These are phyloP conservation scores for Excoecaria agallocha DNA, from an alignment of 345 rosid genomes.

Conservation along the genomic window DNA sequence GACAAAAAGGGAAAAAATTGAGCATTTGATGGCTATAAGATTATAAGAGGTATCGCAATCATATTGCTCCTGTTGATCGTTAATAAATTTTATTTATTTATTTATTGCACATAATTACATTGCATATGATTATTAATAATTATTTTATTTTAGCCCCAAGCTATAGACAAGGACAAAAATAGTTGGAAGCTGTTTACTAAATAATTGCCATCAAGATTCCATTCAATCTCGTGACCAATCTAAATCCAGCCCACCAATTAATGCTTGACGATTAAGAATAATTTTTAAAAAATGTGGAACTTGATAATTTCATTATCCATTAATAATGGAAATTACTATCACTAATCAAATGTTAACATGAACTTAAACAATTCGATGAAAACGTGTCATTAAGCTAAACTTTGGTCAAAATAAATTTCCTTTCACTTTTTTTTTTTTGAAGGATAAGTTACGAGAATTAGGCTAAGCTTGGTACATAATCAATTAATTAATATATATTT, in stretches of 20 bases:
- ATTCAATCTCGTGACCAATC: not conserved
- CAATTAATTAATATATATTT: not conserved
- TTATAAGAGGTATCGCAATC: too few species aligned
- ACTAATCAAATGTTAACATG: not conserved
- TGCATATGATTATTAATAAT: too few species aligned
- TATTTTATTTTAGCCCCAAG: too few species aligned
- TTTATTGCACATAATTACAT: too few species aligned
- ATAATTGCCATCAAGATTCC: not conserved
- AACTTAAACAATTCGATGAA: not conserved
- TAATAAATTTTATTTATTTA: too few species aligned
- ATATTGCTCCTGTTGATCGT: too few species aligned
- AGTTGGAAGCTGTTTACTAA: too few species aligned
- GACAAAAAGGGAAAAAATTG: too few species aligned
- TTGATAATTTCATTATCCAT: not conserved
- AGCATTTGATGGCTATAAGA: too few species aligned
- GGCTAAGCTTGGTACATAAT: not conserved
- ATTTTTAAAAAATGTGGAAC: not conserved
- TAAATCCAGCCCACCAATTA: not conserved
- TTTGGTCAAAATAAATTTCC: not conserved
- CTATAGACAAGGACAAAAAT: too few species aligned
- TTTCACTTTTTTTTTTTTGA: not conserved
- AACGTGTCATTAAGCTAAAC: not conserved
- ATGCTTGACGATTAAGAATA: not conserved
- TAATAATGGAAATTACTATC: not conserved
- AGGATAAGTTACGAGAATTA: slow-evolving; percentile 13